Percentiles rank a stretch among this genome's conserved stretches.
Evolutionary conservation across 208 protist genomes (phyloP).

Genomic region (Tritrichomonas foetus): DNA sequence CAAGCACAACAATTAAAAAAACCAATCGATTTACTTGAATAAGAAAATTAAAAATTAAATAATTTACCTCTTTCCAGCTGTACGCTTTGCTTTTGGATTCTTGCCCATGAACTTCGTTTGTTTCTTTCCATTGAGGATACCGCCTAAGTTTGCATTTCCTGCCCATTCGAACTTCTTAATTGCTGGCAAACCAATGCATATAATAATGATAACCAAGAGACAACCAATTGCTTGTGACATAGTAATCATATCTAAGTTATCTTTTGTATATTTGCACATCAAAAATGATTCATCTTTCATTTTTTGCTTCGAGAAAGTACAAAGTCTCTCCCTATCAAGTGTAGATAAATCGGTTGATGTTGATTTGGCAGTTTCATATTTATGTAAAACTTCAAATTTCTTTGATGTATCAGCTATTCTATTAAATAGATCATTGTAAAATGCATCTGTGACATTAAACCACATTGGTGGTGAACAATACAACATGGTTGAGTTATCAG

Average conservation of each 20-base stretch:
- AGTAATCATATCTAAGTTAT: background rate
- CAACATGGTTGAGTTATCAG: background rate
- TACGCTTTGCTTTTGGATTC: background rate
- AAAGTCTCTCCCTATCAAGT: background rate
- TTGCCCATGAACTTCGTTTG: background rate
- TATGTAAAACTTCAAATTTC: too few relatives aligned
- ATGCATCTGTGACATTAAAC: background rate
- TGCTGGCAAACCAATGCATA: background rate
- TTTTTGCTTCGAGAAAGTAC: background rate
- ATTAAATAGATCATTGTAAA: background rate
- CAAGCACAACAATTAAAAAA: too few relatives aligned
- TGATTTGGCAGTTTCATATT: background rate
- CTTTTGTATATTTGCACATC: background rate
- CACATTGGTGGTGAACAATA: background rate
- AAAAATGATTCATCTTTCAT: background rate
- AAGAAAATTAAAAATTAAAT: too few relatives aligned
- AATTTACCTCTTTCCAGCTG: background rate
- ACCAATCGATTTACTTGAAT: too few relatives aligned
- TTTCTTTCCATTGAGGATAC: background rate
- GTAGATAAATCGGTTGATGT: too few relatives aligned
- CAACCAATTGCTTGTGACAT: background rate
- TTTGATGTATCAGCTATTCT: too few relatives aligned
- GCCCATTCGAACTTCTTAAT: conserved; percentile 27
- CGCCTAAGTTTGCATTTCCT: background rate
- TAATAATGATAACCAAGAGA: background rate